Conservation (phyloP, 2,329 filamentous ascomycete genomes). For the Fusarium tupiense region DNA sequence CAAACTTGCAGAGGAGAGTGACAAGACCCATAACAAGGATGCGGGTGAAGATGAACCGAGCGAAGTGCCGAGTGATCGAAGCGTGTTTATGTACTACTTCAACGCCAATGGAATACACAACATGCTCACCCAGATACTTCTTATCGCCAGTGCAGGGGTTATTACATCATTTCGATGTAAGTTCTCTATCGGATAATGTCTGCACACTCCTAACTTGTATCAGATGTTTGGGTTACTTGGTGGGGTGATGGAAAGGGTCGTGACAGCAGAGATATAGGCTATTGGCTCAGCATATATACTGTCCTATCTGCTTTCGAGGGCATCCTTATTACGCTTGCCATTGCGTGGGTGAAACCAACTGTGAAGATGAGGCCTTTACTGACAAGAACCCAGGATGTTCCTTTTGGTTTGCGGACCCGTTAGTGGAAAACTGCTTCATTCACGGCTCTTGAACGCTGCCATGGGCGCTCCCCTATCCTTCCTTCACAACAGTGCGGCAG, state of each 20-base stretch:
- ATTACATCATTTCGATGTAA: conserved; percentile 41
- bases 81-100: conserved; percentile 46
- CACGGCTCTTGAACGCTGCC: conserved; percentile 36
- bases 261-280: conserved; percentile 39
- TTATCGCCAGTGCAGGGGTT: conserved; percentile 31
- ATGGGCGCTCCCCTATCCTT: conserved; percentile 44
- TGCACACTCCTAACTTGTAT: neutral
- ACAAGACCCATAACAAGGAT: neutral
- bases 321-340: conserved; percentile 38
- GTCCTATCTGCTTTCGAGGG: conserved; percentile 40
- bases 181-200: neutral
- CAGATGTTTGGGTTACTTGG: conserved; percentile 47
- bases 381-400: conserved; percentile 31
- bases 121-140: conserved; percentile 22
- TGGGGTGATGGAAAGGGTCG: conserved; percentile 45
- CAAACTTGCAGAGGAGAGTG: neutral
- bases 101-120: conserved; percentile 35
- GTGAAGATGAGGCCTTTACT: neutral
- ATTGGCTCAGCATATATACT: conserved; percentile 45
- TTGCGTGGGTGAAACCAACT: conserved; percentile 30
- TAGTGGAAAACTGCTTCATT: conserved; percentile 41
- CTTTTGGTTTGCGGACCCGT: conserved; percentile 41
- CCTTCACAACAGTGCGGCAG: conserved; percentile 42
- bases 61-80: conserved; percentile 34
- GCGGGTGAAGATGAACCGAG: neutral